Base-by-base conservation (phyloP, 2,329 filamentous ascomycete genomes). In the Elsinoe perseae region DNA sequence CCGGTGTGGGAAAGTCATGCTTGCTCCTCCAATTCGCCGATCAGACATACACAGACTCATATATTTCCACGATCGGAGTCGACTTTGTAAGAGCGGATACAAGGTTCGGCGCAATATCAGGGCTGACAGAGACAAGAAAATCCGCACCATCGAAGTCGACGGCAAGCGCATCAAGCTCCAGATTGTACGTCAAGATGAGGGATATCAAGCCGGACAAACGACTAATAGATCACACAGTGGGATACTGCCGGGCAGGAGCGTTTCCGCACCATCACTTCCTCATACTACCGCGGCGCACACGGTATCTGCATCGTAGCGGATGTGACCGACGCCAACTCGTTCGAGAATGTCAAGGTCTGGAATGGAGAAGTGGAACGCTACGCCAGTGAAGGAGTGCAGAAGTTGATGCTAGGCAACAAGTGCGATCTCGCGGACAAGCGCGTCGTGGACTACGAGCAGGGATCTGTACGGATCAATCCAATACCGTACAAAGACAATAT, bases 301-400 rank as follows among this genome's bases (percentile, higher is more conserved):
- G 93, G 93, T 68, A 98, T 98, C 77, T 98, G 93, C 77, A 92
- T 98, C 66, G 93, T 98, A 72, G 98, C 97, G 82, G 93, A 98
- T 85, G 93, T 98, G 70, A 98, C 93, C 65, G 93, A 98, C 74
- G 96, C 97, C 92, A 93, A 97, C 75, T 95, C 89, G 27, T 98
- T 98, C 89, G 97, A 98, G 85, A 98, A 97, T 79, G 93, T 98
- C 69, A 97, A 98, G 87, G 93, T 98, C 81, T 98, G 93, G 93
- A 84, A 98, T 61, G 93, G 98, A 76, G 93, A 98, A 79, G 98
- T 98, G 68, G 93, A 98, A 79, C 86, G 93, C 73, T 97, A 98
- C 70, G 93, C 93, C 66, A 98, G 93, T 65, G 93, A 98, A 77
- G 93, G 93, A 64, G 93, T 98, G 70, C 98, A 98, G 84, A 98